A percentile compares a stretch with the other conserved stretches of the same genome.
Conservation (phyloP, 2,329 filamentous ascomycete species). For the Westerdykella ornata region DNA sequence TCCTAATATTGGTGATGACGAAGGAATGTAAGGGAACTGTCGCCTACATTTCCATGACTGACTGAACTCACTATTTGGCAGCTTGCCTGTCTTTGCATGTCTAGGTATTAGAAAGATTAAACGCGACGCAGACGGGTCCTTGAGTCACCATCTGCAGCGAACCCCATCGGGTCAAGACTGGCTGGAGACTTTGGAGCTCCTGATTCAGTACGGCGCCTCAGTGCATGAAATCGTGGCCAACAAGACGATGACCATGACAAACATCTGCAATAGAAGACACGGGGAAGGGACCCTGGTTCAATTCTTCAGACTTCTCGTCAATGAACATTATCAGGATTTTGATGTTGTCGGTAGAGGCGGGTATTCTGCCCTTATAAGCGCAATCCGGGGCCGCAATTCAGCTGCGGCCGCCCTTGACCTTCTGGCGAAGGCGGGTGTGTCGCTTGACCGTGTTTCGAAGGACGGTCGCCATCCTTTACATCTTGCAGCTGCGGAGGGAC, state of each 20-base stretch:
- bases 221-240: not conserved
- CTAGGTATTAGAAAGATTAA: too few species aligned
- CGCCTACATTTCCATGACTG: not conserved
- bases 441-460: too few species aligned
- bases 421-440: too few species aligned
- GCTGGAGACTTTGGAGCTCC: not conserved
- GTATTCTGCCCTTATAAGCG: too few species aligned
- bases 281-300: too few species aligned
- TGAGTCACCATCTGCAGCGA: too few species aligned
- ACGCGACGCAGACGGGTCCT: too few species aligned
- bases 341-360: not conserved
- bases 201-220: not conserved
- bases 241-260: not conserved
- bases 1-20: conserved; percentile 2
- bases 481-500: too few species aligned
- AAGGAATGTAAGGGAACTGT: not conserved
- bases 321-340: not conserved
- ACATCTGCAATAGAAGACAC: not conserved
- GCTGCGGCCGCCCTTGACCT: too few species aligned
- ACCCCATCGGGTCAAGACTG: not conserved
- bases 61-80: not conserved
- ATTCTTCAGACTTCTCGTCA: too few species aligned
- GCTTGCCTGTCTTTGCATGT: conserved; percentile 1
- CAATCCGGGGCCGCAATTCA: too few species aligned
- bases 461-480: too few species aligned